Base-by-base conservation (phyloP, 1,139 yeast genomes). In the Taphrina populina region DNA sequence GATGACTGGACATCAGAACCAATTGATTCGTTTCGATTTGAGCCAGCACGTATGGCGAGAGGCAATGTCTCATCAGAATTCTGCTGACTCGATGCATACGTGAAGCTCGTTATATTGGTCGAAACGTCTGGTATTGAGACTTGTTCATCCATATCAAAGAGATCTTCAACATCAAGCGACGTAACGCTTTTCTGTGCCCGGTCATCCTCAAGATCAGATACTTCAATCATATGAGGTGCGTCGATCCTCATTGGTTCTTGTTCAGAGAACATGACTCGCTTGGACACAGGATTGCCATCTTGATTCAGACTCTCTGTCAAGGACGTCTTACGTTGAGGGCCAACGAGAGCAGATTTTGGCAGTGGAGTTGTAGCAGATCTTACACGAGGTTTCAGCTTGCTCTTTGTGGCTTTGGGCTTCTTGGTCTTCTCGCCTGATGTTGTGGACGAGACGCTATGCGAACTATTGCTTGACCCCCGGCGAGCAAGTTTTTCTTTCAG, bases 181-280 rank as follows among this genome's bases (percentile, higher is more conserved):
- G 27, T 11, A 2, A 15, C n/a, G 13, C n/a, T 4, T 17, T 17
- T 33, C 17, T 24, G 19, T 6, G 29, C 40, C 2, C 27, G 29
- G 7, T 37, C 21, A 26, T 49, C 54, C 29, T 49, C 54, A 17
- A 21, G 27, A 21, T 49, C 54, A 10, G 54, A 39, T 6, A 17
- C 26, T n/a, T 27, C 39, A 23, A 32, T 24, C 11, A 32, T 29
- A 13, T 40, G 45, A 4, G 53, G 53, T 20, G 53, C 35, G 5
- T 49, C 54, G 2, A 49, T 39, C 23, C 54, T 40, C 33, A 35
- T 40, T n/a, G 54, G 54, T 30, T 49, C 54, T 33, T 30, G 39
- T 32, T 49, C 54, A 23, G 54, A 49, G 20, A 49, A 49, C 47
- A 51, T 55, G 46, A 52, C 47, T n/a, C 59, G 57, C 30, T 39